These are phyloP conservation scores for Colletotrichum abscissum DNA, from an alignment of 2,329 filamentous ascomycete species.

Conservation along the genomic window DNA sequence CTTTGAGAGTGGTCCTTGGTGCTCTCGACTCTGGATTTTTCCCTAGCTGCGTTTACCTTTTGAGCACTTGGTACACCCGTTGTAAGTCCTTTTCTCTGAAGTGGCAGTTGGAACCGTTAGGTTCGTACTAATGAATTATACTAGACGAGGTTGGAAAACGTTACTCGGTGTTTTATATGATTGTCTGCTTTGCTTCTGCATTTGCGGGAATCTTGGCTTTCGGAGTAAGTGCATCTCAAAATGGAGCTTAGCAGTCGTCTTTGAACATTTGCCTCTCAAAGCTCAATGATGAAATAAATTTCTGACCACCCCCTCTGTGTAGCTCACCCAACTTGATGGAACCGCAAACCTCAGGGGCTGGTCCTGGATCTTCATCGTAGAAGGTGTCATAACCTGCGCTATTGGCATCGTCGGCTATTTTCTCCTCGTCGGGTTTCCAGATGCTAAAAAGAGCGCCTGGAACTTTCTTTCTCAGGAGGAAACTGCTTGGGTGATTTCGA, in stretches of 20 bases:
- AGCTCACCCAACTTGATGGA: constrained; percentile 58
- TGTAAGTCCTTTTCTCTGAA: constrained; percentile 35
- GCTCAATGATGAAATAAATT: background rate
- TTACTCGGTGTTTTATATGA: constrained; percentile 44
- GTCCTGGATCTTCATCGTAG: constrained; percentile 73
- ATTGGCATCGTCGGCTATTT: constrained; percentile 54
- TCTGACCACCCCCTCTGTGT: background rate
- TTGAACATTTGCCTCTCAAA: constrained; percentile 33
- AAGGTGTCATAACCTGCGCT: constrained; percentile 67
- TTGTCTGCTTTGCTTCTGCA: constrained; percentile 40
- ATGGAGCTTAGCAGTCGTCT: background rate
- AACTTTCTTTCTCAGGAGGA: constrained; percentile 74
- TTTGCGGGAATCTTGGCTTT: constrained; percentile 40
- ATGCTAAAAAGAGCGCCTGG: constrained; percentile 62
- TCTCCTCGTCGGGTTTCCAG: constrained; percentile 83
- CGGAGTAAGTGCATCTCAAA: constrained; percentile 43
- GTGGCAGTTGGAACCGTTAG: constrained; percentile 70
- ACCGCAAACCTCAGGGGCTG: constrained; percentile 63
- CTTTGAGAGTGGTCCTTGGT: constrained; percentile 37
- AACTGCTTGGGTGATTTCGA: constrained; percentile 72
- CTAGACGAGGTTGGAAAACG: constrained; percentile 70
- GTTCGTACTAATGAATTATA: background rate
- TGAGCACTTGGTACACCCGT: constrained; percentile 76
- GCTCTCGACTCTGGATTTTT: constrained; percentile 51
- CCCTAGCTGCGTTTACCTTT: constrained; percentile 65